Evolutionary conservation across 116 monocot species (phyloP).

Genomic region (Trichopus zeylanicus): DNA sequence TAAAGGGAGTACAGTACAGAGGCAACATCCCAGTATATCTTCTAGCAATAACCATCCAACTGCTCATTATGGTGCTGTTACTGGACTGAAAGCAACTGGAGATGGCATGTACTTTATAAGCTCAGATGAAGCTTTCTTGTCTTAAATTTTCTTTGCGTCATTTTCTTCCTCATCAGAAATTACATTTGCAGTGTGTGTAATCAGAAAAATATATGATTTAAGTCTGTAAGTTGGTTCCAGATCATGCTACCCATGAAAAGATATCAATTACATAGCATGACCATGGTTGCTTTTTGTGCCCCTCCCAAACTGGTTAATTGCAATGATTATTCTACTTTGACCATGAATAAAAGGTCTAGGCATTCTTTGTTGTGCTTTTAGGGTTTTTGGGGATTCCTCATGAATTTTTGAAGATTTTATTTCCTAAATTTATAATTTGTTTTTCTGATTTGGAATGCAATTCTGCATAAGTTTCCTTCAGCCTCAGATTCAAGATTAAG

Average conservation of each 20-base stretch:
- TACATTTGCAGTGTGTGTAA: not conserved
- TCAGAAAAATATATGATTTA: not conserved
- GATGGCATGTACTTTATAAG: constrained; percentile 99
- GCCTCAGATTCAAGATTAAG: constrained; percentile 89
- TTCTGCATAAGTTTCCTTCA: constrained; percentile 24
- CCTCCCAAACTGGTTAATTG: too few relatives aligned
- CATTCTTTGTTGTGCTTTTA: too few relatives aligned
- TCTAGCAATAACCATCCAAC: constrained; percentile 69
- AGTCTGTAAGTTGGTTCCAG: not conserved
- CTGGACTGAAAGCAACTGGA: constrained; percentile 74
- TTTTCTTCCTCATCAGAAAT: not conserved
- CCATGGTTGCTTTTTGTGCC: too few relatives aligned
- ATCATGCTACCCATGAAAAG: too few relatives aligned
- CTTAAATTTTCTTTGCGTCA: not conserved
- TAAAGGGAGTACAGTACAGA: constrained; percentile 26
- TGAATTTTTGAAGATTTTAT: too few relatives aligned
- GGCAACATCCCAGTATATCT: constrained; percentile 77
- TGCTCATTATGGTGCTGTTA: constrained; percentile 96
- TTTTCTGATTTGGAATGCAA: not conserved
- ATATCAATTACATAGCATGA: too few relatives aligned
- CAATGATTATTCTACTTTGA: too few relatives aligned
- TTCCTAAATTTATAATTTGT: not conserved
- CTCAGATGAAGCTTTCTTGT: constrained; percentile 42
- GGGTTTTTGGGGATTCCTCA: too few relatives aligned
- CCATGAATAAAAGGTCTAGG: too few relatives aligned